Conservation (phyloP, 1,284 basidiomycete species). For the Meira miltonrushii region DNA sequence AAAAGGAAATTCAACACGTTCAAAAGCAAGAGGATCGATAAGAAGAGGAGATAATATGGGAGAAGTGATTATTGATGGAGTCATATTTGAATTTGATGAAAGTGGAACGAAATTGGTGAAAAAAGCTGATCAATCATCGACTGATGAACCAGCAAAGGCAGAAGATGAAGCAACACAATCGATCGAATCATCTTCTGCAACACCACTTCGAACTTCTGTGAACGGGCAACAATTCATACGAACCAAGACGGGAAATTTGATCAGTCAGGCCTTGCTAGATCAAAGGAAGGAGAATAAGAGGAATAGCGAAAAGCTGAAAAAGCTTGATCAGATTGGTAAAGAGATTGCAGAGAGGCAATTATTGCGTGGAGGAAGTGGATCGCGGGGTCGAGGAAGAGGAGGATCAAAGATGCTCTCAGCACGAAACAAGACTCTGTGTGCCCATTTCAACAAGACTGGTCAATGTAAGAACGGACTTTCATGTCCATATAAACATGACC, state of each 20-base stretch:
- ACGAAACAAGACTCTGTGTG: conserved; percentile 28
- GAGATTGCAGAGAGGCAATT: conserved; percentile 19
- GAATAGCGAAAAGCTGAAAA: conserved; percentile 26
- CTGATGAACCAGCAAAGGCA: not conserved
- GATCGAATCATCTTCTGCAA: conserved; percentile 7
- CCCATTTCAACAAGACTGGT: conserved; percentile 40
- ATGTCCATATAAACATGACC: conserved; percentile 46
- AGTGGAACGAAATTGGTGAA: conserved; percentile 56
- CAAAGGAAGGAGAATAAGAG: conserved; percentile 34
- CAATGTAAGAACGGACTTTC: conserved; percentile 45
- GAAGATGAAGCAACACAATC: not conserved
- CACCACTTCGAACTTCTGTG: conserved; percentile 42
- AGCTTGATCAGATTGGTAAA: conserved; percentile 30
- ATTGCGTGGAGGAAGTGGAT: not conserved
- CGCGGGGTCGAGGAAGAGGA: not conserved
- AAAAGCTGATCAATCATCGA: conserved; percentile 16
- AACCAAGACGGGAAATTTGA: conserved; percentile 55
- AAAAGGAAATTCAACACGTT: conserved; percentile 8
- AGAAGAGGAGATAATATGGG: conserved; percentile 45
- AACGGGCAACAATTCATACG: conserved; percentile 53
- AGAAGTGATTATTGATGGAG: conserved; percentile 57
- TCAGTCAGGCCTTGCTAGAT: conserved; percentile 46
- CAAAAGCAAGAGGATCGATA: conserved; percentile 16
- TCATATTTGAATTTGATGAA: conserved; percentile 57
- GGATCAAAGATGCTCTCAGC: not conserved